Conservation (phyloP, 305 asterid genomes). For the Withania somnifera region DNA sequence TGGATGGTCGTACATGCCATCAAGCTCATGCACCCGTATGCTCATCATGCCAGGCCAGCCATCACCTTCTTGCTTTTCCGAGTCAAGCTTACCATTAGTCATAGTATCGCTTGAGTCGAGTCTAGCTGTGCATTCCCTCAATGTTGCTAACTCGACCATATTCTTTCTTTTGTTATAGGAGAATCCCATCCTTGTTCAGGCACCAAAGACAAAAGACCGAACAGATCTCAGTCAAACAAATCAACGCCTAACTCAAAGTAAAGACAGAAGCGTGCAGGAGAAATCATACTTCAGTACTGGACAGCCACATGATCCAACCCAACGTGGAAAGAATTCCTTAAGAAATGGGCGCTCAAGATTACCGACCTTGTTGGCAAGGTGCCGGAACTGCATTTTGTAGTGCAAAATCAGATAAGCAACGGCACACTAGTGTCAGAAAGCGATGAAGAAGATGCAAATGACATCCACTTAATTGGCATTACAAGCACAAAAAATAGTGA, state of each 20-base stretch:
- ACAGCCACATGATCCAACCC: slow-evolving; percentile 99
- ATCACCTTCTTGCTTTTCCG: slow-evolving; percentile 78
- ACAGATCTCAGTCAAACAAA: slow-evolving; percentile 23
- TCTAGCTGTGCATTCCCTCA: slow-evolving; percentile 86
- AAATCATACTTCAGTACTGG: slow-evolving; percentile 82
- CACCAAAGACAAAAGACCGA: slow-evolving; percentile 21
- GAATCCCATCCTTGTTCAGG: slow-evolving; percentile 75
- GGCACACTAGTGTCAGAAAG: not conserved
- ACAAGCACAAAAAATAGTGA: not conserved
- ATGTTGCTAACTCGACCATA: slow-evolving; percentile 82
- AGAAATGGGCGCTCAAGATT: slow-evolving; percentile 99
- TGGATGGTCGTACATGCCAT: slow-evolving; percentile 99
- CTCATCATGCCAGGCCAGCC: slow-evolving; percentile 99
- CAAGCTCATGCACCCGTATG: slow-evolving; percentile 95
- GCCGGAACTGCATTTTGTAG: slow-evolving; percentile 74
- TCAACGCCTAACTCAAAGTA: slow-evolving; percentile 16
- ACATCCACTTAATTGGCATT: not conserved
- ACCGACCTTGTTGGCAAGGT: slow-evolving; percentile 95
- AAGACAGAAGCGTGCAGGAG: slow-evolving; percentile 16
- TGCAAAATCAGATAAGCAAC: slow-evolving; percentile 7
- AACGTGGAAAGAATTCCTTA: slow-evolving; percentile 97
- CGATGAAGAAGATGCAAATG: not conserved
- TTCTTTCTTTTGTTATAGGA: slow-evolving; percentile 94
- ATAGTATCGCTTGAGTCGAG: slow-evolving; percentile 48
- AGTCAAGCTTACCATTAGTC: slow-evolving; percentile 52